Base-by-base conservation (phyloP, 495 filamentous ascomycete genomes). In the Aspergillus taichungensis region DNA sequence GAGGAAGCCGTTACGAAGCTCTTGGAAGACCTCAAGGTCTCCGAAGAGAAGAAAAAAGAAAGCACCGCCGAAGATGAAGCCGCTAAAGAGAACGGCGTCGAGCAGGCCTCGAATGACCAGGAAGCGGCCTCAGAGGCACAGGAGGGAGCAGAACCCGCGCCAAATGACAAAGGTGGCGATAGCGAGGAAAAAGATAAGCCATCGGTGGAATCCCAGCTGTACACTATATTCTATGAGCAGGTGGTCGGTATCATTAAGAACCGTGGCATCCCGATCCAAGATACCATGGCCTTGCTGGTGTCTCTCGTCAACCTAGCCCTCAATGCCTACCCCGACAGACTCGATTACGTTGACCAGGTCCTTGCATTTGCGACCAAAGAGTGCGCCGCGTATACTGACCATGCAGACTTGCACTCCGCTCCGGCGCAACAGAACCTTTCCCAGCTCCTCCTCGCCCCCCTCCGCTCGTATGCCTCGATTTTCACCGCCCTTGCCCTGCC, bases 171-270 rank as follows among this genome's bases (percentile, higher is more conserved):
- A n/a, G 49, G 51, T 37, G 47, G 43, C 31, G 45, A 55, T 41
- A 37, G 41, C 12, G 53, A 60, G 40, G 40, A 60, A 53, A 78
- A 78, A 24, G 66, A 80, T 50, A 82, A 76, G 13, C 84, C 92
- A 54, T 87, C 91, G 3, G 77, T 84, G 37, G 82, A 89, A 61
- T 78, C 95, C 41, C 91, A 84, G 63, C 77, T 98, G 8, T 98
- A 96, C 65, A 89, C 95, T 65, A 89, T 97, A 36, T 98, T 98
- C 68, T 94, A 95, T 59, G 86, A 94, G 37, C 92, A 98, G 58
- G 94, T 97, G 42, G 83, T 89, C 50, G 88, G 88, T 55, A 74
- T 98, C 36, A 89, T 97, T 50, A 87, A 87, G 63, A 83, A 84
- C 12, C 89, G 95, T 55, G 82, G 87, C 51, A 72, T 98, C 45